Base-by-base conservation (phyloP, 148 eudicot species). In the Silene latifolia region DNA sequence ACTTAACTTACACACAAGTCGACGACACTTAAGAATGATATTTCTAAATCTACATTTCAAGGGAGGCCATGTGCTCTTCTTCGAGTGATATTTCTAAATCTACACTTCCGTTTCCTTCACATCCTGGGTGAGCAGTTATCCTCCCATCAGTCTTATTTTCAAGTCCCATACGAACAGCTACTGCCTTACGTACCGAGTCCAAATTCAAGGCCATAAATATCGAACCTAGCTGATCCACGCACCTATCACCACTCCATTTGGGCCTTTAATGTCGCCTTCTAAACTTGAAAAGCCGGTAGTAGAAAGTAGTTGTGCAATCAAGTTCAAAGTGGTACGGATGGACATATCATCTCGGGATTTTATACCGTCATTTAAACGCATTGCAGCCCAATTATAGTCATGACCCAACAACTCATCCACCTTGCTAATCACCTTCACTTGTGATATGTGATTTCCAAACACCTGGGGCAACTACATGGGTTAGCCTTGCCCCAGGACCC, bases 381-480 rank as follows among this genome's bases (percentile, higher is more conserved):
- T 73, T 4, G 87, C 90, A 29, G 82, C 65, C 90, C 88, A 87
- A 6, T 70, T 74, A 63, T 87, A 63, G 48, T 76, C 85, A 15
- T 73, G 76, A 1, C 89, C 76, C 11, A 89, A 29, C 3, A 91
- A 57, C 63, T 89, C 97, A 3, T 84, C 87, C 27, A 27, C 68
- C 20, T 23, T 58, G 9, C 67, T 44, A 9, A 12, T 3, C 0
- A 46, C 84, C 2, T 71, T 74, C 21, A 86, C 88, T 0, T 59
- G 61, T 5, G 81, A 81, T 10, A 89, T 83, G 51, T 88, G 82
- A 70, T 91, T 91, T 0, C 97, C 92, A 57, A 91, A 80, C 9
- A 51, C 70, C 82, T 11, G 21, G 29, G 19, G 78, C 87, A 6
- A 24, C 32, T 1, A 84, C 87, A 65, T 86, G 85, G 19, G 83